Percentiles rank a stretch among this genome's conserved stretches.
phyloP scores from a whole-genome alignment of 192 early-diverging fungal species.

The Hyaloraphidium curvatum region DNA sequence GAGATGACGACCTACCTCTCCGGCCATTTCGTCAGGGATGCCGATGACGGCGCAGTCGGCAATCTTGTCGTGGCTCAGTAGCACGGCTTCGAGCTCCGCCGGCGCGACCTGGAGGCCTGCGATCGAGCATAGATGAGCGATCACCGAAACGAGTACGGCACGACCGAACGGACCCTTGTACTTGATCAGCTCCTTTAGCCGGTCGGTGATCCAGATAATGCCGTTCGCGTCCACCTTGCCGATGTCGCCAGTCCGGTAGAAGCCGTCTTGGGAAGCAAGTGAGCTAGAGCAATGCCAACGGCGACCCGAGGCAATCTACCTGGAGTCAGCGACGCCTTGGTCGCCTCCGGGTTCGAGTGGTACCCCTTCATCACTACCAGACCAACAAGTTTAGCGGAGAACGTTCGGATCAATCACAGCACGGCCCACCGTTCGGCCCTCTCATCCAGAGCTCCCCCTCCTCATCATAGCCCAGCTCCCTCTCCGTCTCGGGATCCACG shows the following conservation, averaged over 20 bases:
- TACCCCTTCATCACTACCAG: constrained; percentile 29
- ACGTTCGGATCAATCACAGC: too few species aligned
- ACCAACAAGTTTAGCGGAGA: not conserved
- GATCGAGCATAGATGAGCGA: not conserved
- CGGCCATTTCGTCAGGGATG: constrained; percentile 52
- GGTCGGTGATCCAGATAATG: constrained; percentile 44
- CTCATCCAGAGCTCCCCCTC: constrained; percentile 68
- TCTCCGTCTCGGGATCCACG: constrained; percentile 40
- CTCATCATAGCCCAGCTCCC: constrained; percentile 23
- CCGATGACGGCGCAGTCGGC: constrained; percentile 51
- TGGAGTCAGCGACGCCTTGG: constrained; percentile 33
- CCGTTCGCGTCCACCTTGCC: constrained; percentile 43
- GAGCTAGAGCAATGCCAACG: too few species aligned
- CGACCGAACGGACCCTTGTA: constrained; percentile 43
- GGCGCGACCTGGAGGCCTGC: constrained; percentile 57
- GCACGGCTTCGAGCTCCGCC: constrained; percentile 61
- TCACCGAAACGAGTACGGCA: not conserved
- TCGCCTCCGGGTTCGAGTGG: constrained; percentile 54
- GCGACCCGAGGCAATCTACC: too few species aligned
- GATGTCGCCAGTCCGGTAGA: constrained; percentile 68
- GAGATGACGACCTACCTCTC: constrained; percentile 57
- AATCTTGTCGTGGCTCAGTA: constrained; percentile 48
- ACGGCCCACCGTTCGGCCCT: constrained; percentile 68
- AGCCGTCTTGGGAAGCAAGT: constrained; percentile 37
- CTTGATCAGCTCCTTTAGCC: constrained; percentile 85